Percentiles rank a stretch among this genome's conserved stretches.
These are phyloP conservation scores for Mangifera indica DNA, from an alignment of 345 rosid species.

Conservation along the genomic window DNA sequence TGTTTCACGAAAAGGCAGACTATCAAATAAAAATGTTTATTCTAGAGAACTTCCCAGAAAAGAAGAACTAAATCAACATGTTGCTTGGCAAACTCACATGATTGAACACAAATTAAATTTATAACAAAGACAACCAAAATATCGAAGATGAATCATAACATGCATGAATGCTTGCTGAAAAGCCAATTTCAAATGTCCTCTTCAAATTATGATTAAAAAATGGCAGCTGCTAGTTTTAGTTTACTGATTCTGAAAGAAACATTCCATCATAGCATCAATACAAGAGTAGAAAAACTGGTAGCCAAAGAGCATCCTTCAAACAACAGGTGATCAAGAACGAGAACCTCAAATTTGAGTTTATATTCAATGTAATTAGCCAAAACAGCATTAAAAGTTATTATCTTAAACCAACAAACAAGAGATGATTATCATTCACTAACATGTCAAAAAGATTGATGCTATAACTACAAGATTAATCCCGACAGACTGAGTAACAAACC, in stretches of 20 bases:
- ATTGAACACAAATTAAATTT: not conserved
- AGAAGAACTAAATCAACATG: not conserved
- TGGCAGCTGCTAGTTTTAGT: not conserved
- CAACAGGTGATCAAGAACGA: not conserved
- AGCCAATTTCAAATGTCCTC: not conserved
- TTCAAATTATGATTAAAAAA: not conserved
- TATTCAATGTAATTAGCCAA: not conserved
- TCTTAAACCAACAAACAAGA: not conserved
- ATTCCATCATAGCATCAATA: not conserved
- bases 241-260: not conserved
- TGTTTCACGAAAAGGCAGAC: not conserved
- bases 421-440: not conserved
- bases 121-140: not conserved
- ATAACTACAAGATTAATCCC: slow-evolving; percentile 3
- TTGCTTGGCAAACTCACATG: not conserved
- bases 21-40: slow-evolving; percentile 2
- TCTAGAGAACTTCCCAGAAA: not conserved
- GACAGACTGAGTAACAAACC: not conserved
- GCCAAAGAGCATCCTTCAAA: not conserved
- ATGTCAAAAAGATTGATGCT: slow-evolving; percentile 6
- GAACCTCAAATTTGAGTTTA: not conserved
- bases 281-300: not conserved
- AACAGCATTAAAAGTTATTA: not conserved
- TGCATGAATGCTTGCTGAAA: not conserved
- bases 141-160: slow-evolving; percentile 9